Evolutionary conservation across 768 basidiomycete species (phyloP).

Genomic region (Termitomyces sp.): DNA sequence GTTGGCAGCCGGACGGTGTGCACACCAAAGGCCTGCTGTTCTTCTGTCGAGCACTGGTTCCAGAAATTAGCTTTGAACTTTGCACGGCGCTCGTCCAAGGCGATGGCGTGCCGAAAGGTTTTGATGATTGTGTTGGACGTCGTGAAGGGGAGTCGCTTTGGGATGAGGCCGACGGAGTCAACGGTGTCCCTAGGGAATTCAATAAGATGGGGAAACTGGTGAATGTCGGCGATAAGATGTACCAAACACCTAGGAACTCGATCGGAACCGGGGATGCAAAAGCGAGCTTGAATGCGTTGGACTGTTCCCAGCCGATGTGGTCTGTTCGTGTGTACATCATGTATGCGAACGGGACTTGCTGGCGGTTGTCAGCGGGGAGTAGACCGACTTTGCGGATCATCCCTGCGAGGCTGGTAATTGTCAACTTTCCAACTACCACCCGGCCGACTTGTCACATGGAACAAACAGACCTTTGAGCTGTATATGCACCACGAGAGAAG

Average conservation of each 20-base stretch:
- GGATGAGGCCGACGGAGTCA: slow-evolving; percentile 55
- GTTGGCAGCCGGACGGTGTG: not conserved
- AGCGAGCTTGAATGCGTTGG: slow-evolving; percentile 51
- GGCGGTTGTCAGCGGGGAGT: slow-evolving; percentile 41
- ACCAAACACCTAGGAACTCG: slow-evolving; percentile 61
- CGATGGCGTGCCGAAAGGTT: slow-evolving; percentile 60
- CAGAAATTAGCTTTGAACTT: slow-evolving; percentile 58
- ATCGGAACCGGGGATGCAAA: slow-evolving; percentile 52
- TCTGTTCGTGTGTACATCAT: slow-evolving; percentile 57
- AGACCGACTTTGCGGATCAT: slow-evolving; percentile 53
- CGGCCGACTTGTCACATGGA: not conserved
- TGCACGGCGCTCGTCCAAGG: slow-evolving; percentile 60
- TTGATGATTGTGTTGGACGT: slow-evolving; percentile 51
- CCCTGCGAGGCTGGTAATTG: slow-evolving; percentile 35
- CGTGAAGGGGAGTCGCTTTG: slow-evolving; percentile 54
- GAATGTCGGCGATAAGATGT: slow-evolving; percentile 7
- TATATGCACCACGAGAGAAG: slow-evolving; percentile 67
- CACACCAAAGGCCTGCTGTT: slow-evolving; percentile 26
- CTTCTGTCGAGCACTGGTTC: slow-evolving; percentile 32
- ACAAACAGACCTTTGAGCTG: slow-evolving; percentile 45
- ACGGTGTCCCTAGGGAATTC: slow-evolving; percentile 56
- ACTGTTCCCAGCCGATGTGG: slow-evolving; percentile 41
- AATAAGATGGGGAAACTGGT: not conserved
- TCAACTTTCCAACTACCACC: not conserved
- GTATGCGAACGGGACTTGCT: slow-evolving; percentile 64